Percentiles rank a stretch among this genome's conserved stretches.
Conservation (phyloP, 2,329 filamentous ascomycete species). For the Colletotrichum eremochloae region DNA sequence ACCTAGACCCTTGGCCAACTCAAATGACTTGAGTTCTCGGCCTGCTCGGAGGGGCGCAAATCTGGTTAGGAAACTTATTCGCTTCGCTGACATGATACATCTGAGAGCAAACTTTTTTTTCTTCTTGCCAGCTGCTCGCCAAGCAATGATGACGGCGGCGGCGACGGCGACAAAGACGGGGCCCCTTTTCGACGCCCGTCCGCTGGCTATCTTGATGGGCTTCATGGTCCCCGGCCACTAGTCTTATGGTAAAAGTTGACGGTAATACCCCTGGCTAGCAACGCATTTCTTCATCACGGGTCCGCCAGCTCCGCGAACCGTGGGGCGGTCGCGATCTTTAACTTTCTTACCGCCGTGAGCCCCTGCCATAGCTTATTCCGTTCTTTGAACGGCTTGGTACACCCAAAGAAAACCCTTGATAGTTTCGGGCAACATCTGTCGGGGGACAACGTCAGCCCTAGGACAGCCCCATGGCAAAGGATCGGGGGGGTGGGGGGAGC, state of each 20-base stretch:
- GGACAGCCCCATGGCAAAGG: conserved; percentile 48
- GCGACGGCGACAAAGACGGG: not conserved
- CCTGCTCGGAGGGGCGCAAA: not conserved
- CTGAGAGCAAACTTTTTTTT: not conserved
- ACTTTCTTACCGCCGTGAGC: conserved; percentile 45
- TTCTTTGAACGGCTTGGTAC: conserved; percentile 46
- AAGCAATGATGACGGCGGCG: not conserved
- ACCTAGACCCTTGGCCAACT: not conserved
- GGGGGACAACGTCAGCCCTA: conserved; percentile 46
- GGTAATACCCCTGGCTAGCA: conserved; percentile 34
- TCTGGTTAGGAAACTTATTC: not conserved
- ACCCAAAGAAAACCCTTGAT: conserved; percentile 27
- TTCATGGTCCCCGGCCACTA: conserved; percentile 43
- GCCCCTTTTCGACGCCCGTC: conserved; percentile 40
- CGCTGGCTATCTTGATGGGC: conserved; percentile 44
- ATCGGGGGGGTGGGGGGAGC: conserved; percentile 41
- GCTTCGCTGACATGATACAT: not conserved
- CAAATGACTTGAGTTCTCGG: not conserved
- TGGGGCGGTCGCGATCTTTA: conserved; percentile 39
- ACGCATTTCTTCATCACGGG: not conserved
- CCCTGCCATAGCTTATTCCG: conserved; percentile 47
- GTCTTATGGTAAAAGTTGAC: conserved; percentile 42
- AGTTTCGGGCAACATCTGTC: not conserved
- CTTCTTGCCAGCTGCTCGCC: not conserved
- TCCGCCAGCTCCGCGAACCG: not conserved